Conservation (phyloP, 345 rosid species). For the Ceriops zippeliana region DNA sequence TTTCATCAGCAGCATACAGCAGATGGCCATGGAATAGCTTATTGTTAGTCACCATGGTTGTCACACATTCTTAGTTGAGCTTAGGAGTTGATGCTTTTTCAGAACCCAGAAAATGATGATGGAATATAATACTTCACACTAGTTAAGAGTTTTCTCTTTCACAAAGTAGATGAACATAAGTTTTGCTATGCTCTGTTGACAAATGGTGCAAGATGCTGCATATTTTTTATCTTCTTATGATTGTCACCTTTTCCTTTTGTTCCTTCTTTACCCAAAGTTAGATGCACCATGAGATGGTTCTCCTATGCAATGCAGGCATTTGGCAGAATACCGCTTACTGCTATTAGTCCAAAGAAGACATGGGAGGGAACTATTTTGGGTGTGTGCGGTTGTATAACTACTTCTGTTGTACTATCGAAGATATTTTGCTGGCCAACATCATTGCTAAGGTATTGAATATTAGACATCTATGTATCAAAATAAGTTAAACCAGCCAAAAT, state of each 20-base stretch:
- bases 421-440: slow-evolving; percentile 75
- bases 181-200: not conserved
- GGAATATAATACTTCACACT: not conserved
- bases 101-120: not conserved
- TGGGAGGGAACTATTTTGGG: slow-evolving; percentile 92
- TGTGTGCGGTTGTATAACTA: slow-evolving; percentile 75
- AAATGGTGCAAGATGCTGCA: not conserved
- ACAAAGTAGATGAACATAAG: not conserved
- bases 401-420: slow-evolving; percentile 53
- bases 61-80: not conserved
- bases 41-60: not conserved
- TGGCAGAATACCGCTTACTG: slow-evolving; percentile 78
- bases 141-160: not conserved
- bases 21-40: not conserved
- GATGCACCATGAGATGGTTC: slow-evolving; percentile 10
- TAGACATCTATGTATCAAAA: not conserved
- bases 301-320: slow-evolving; percentile 51
- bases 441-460: slow-evolving; percentile 54
- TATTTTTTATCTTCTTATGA: not conserved
- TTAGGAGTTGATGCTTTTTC: not conserved
- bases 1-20: not conserved
- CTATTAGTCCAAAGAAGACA: slow-evolving; percentile 86
- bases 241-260: not conserved
- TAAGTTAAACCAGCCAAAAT: not conserved
- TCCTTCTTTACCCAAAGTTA: not conserved